These are phyloP conservation scores for Fraxinus floribunda DNA, from an alignment of 305 asterid genomes.

Conservation along the genomic window DNA sequence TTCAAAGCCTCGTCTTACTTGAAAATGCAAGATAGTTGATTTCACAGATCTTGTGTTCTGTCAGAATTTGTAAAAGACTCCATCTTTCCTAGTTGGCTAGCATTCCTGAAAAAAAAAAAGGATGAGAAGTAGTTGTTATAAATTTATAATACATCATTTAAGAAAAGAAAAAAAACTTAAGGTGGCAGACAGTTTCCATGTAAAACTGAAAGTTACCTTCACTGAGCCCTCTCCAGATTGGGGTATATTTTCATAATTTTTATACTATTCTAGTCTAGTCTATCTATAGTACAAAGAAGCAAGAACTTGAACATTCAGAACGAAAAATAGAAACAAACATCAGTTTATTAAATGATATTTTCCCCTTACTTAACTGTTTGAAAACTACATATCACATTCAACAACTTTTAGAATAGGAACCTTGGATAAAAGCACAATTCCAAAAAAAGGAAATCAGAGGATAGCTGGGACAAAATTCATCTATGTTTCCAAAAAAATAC, in stretches of 20 bases:
- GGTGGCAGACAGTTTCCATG: slow-evolving; percentile 1
- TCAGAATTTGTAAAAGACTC: slow-evolving; percentile 54
- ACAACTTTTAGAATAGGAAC: too few relatives aligned
- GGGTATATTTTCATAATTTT: slow-evolving; percentile 52
- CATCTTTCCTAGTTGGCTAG: slow-evolving; percentile 47
- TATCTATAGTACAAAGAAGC: slow-evolving; percentile 30
- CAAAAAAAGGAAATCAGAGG: slow-evolving; percentile 2
- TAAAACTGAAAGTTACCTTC: slow-evolving; percentile 36
- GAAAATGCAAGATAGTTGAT: slow-evolving; percentile 67
- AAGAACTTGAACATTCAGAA: too few relatives aligned
- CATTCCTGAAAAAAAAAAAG: slow-evolving; percentile 34
- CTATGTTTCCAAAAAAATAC: not conserved
- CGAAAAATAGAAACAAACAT: too few relatives aligned
- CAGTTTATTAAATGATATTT: too few relatives aligned
- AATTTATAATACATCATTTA: not conserved
- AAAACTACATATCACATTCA: too few relatives aligned
- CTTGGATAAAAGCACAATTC: not conserved
- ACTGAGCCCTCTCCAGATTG: slow-evolving; percentile 47
- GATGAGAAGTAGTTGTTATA: not conserved
- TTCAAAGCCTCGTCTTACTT: slow-evolving; percentile 31
- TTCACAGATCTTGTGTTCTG: slow-evolving; percentile 65
- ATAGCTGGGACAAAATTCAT: not conserved
- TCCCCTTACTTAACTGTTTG: too few relatives aligned
- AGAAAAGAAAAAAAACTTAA: not conserved
- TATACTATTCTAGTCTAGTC: slow-evolving; percentile 55